These are phyloP conservation scores for Mycena olivaceomarginata DNA, from an alignment of 768 basidiomycete genomes.

Conservation along the genomic window DNA sequence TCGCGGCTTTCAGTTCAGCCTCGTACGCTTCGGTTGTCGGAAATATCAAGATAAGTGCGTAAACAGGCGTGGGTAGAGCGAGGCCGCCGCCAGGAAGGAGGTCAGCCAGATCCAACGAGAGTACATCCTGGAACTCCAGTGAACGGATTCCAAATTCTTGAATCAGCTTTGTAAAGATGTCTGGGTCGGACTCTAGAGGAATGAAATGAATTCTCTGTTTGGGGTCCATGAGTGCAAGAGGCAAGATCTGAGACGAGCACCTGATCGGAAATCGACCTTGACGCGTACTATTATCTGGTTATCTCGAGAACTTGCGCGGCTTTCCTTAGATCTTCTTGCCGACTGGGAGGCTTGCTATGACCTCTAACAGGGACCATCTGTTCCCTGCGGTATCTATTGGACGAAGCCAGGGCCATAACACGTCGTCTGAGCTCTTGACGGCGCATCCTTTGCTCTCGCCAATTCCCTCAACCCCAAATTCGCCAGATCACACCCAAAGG, in stretches of 20 bases:
- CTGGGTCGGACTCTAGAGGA: constrained; percentile 61
- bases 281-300: background rate
- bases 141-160: constrained; percentile 52
- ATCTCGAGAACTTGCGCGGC: constrained; percentile 11
- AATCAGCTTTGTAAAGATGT: constrained; percentile 59
- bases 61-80: constrained; percentile 55
- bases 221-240: background rate
- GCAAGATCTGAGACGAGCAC: background rate
- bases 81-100: constrained; percentile 47
- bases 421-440: constrained; percentile 73
- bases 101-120: constrained; percentile 56
- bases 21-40: constrained; percentile 51
- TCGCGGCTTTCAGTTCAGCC: constrained; percentile 47
- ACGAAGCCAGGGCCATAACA: constrained; percentile 65
- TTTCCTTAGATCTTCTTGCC: background rate
- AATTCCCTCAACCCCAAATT: constrained; percentile 47
- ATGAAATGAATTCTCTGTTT: constrained; percentile 52
- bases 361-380: constrained; percentile 46
- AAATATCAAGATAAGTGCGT: constrained; percentile 56
- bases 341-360: constrained; percentile 23
- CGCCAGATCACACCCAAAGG: constrained; percentile 53
- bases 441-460: constrained; percentile 82
- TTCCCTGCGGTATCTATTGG: constrained; percentile 77
- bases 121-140: constrained; percentile 58
- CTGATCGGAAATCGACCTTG: background rate